Percentiles rank a stretch among this genome's conserved stretches.
These are phyloP conservation scores for Penicillium argentinense DNA, from an alignment of 495 filamentous ascomycete species.

Conservation along the genomic window DNA sequence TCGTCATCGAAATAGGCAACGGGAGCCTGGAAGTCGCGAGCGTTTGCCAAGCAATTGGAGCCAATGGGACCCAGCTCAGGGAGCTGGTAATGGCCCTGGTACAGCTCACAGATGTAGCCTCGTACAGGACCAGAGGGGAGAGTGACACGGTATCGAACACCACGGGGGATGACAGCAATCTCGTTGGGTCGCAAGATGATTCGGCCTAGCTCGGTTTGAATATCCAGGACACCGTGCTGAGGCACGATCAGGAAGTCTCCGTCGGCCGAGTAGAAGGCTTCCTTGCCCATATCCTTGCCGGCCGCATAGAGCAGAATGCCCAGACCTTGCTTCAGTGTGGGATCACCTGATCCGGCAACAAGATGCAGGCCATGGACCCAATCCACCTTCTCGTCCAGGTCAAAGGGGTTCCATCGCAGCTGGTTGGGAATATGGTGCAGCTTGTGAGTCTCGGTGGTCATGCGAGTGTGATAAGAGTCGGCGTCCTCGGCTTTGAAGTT, in stretches of 20 bases:
- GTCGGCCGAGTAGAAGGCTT: slow-evolving; percentile 87
- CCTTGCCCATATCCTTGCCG: slow-evolving; percentile 73
- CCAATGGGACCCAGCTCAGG: slow-evolving; percentile 91
- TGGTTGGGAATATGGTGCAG: slow-evolving; percentile 78
- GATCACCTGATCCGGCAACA: slow-evolving; percentile 80
- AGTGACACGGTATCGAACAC: slow-evolving; percentile 71
- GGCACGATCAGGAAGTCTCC: slow-evolving; percentile 85
- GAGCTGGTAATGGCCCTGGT: slow-evolving; percentile 79
- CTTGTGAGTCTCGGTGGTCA: slow-evolving; percentile 49
- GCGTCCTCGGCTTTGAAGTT: slow-evolving; percentile 62
- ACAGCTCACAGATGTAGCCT: slow-evolving; percentile 86
- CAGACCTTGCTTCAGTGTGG: slow-evolving; percentile 75
- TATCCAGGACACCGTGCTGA: slow-evolving; percentile 80
- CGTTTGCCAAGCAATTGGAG: slow-evolving; percentile 82
- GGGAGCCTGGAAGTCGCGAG: slow-evolving; percentile 84
- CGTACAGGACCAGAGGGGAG: slow-evolving; percentile 64
- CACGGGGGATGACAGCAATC: slow-evolving; percentile 84
- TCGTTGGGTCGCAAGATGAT: slow-evolving; percentile 86
- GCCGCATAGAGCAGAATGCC: slow-evolving; percentile 83
- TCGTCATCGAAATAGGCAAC: slow-evolving; percentile 72
- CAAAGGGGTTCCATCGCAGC: slow-evolving; percentile 89
- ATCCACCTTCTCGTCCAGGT: slow-evolving; percentile 68
- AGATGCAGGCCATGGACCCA: slow-evolving; percentile 78
- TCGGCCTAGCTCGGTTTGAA: slow-evolving; percentile 81
- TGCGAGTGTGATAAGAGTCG: slow-evolving; percentile 52